Evolutionary conservation across 2,329 filamentous ascomycete genomes (phyloP).

Genomic region (Fusarium haematococcum): DNA sequence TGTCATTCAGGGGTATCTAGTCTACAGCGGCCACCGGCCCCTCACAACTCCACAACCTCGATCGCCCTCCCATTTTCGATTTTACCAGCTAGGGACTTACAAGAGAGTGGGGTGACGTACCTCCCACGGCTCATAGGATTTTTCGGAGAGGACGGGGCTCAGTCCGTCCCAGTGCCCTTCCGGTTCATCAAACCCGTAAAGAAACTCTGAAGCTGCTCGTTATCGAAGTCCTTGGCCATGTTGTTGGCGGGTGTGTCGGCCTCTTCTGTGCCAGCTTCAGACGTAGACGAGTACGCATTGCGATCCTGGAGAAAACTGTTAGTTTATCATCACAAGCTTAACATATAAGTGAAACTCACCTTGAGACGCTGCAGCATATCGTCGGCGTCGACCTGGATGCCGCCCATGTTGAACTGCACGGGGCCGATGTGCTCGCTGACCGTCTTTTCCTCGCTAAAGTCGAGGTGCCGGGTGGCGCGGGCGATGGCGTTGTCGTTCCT

Average conservation of each 20-base stretch:
- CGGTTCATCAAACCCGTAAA: slow-evolving; percentile 71
- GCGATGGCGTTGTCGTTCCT: slow-evolving; percentile 47
- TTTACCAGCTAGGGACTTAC: slow-evolving; percentile 13
- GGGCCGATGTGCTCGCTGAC: slow-evolving; percentile 88
- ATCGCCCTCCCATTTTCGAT: slow-evolving; percentile 12
- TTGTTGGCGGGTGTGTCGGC: slow-evolving; percentile 53
- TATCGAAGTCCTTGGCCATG: slow-evolving; percentile 61
- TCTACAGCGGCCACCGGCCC: slow-evolving; percentile 48
- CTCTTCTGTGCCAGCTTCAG: slow-evolving; percentile 56
- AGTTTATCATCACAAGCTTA: slow-evolving; percentile 14
- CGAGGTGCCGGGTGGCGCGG: slow-evolving; percentile 41
- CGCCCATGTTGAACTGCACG: slow-evolving; percentile 98
- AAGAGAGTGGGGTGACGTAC: background rate
- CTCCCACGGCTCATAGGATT: slow-evolving; percentile 1
- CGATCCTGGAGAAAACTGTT: slow-evolving; percentile 60
- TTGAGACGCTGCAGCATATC: slow-evolving; percentile 90
- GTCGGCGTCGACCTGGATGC: slow-evolving; percentile 94
- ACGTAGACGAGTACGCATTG: slow-evolving; percentile 63
- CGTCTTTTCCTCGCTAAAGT: slow-evolving; percentile 57
- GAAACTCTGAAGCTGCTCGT: slow-evolving; percentile 69
- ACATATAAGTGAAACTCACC: slow-evolving; percentile 60
- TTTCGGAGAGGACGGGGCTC: background rate
- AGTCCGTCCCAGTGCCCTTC: slow-evolving; percentile 48
- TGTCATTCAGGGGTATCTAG: slow-evolving; percentile 56
- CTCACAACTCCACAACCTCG: slow-evolving; percentile 23